These are phyloP conservation scores for Spatholobus suberectus DNA, from an alignment of 306 rosid genomes.

Conservation along the genomic window DNA sequence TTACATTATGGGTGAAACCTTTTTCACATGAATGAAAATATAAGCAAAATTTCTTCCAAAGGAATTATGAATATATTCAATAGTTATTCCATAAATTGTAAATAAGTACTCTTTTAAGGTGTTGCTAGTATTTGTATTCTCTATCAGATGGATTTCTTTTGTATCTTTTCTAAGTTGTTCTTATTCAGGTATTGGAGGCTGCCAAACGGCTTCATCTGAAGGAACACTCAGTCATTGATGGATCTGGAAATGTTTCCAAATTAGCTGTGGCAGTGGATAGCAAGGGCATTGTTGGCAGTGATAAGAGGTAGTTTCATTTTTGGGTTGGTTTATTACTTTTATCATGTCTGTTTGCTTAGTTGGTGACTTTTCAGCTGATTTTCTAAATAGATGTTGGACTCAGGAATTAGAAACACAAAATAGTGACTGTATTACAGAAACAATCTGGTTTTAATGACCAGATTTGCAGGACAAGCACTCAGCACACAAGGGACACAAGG, in stretches of 20 bases:
- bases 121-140: not conserved
- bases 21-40: conserved; percentile 2
- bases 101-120: not conserved
- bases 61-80: not conserved
- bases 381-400: not conserved
- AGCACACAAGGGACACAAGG: too few relatives aligned
- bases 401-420: not conserved
- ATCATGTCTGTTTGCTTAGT: not conserved
- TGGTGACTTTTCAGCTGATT: not conserved
- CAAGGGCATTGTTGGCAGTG: conserved; percentile 93
- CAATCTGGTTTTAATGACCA: too few relatives aligned
- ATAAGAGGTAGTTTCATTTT: conserved; percentile 63
- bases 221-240: conserved; percentile 77
- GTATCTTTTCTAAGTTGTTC: conserved; percentile 25
- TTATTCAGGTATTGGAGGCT: conserved; percentile 69
- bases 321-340: conserved; percentile 12
- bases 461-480: too few relatives aligned
- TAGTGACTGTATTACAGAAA: not conserved
- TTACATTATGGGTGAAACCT: not conserved
- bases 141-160: conserved; percentile 11
- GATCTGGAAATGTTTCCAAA: conserved; percentile 74
- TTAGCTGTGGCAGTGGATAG: conserved; percentile 92
- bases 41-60: not conserved
- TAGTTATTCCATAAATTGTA: not conserved
- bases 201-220: conserved; percentile 81